Evolutionary conservation across 306 rosid species (phyloP).

Genomic region (Urtica urens): DNA sequence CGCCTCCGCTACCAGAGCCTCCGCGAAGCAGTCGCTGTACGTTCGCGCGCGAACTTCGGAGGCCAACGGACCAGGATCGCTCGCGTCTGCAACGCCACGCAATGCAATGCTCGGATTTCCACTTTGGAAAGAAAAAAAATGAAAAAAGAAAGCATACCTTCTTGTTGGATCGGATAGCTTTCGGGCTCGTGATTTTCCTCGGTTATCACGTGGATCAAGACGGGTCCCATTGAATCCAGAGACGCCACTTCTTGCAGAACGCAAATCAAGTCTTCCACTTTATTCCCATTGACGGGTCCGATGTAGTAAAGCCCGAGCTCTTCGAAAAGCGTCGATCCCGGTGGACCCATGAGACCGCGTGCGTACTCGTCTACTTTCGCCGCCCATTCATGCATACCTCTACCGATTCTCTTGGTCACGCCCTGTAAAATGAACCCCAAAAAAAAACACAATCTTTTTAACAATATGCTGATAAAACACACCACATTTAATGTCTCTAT

Average conservation of each 20-base stretch:
- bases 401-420: slow-evolving; percentile 79
- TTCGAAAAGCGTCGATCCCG: slow-evolving; percentile 86
- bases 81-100: slow-evolving; percentile 36
- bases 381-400: slow-evolving; percentile 85
- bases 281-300: slow-evolving; percentile 94
- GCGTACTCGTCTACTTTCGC: slow-evolving; percentile 98
- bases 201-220: slow-evolving; percentile 78
- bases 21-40: slow-evolving; percentile 71
- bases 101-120: neutral
- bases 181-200: slow-evolving; percentile 51
- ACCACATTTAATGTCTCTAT: no score
- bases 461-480: neutral
- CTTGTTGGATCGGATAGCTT: slow-evolving; percentile 27
- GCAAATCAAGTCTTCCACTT: slow-evolving; percentile 64
- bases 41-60: slow-evolving; percentile 31
- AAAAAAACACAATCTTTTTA: neutral
- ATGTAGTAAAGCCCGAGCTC: slow-evolving; percentile 94
- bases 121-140: slow-evolving; percentile 3
- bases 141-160: slow-evolving; percentile 29
- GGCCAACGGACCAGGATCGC: slow-evolving; percentile 17
- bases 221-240: slow-evolving; percentile 88
- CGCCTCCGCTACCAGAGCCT: slow-evolving; percentile 62
- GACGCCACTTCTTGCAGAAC: slow-evolving; percentile 86
- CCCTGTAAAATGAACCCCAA: slow-evolving; percentile 33
- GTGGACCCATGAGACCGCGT: slow-evolving; percentile 94